Evolutionary conservation across 306 rosid species (phyloP), one percentile per base, ranked within the genome.

Genomic region (Acacia crassicarpa): DNA sequence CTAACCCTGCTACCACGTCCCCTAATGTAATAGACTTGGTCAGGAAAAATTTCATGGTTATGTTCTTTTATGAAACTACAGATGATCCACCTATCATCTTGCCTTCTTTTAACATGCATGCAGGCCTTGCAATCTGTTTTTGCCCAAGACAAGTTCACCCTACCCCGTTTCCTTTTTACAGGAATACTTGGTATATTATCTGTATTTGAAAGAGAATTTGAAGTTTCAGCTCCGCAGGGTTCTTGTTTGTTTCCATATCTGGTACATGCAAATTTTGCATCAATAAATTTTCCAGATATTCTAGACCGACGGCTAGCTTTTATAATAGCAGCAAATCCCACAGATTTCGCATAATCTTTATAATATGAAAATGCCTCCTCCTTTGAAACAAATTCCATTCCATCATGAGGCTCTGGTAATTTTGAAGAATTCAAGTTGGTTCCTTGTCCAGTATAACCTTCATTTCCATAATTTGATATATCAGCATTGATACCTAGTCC

Each of bases 101-200:
- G 71, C 71, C 89, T 88, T 86, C 94, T 86, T 90, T 93, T 93
- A 75, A 93, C 94, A 85, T 93, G 97, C 97, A 93, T 88, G 79
- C 87, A 87, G 71, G 95, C 97, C 84, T 91, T 93, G 88, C 97
- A 92, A 62, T 91, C 97, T 44, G 97, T 93, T 86, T 93, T 93
- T 67, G 92, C 83, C 77, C 93, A 86, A 40, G 97, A 87, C 7
- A 22, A 14, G 44, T 76, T 75, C 30, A 61, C 38, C 58, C 54
- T 62, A 25, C 81, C 77, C 8, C 85, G 72, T 76, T 76, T 82
- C 49, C 78, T 51, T 33, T 76, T 82, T 5, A 54, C 49, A 41
- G 84, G 71, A 46, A 19, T 78, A 90, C 83, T 89, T 91, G 89
- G 49, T 78, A 83, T 88, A 89, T 72, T 90, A 35, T 63, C 80